Evolutionary conservation across 129 eudicot species (phyloP).

Genomic region (Mikania micrantha): DNA sequence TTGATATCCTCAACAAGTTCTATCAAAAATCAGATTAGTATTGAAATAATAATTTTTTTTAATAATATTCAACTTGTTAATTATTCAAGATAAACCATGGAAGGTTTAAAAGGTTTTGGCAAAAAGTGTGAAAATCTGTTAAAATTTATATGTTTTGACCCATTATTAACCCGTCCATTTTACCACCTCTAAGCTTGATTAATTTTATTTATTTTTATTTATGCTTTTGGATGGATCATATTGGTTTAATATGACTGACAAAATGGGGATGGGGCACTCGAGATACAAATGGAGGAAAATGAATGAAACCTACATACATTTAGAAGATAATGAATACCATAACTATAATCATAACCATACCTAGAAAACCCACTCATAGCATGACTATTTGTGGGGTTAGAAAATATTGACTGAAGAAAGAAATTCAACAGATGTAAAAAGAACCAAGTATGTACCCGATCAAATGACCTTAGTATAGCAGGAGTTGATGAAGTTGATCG

Average conservation of each 20-base stretch:
- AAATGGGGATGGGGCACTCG: neutral
- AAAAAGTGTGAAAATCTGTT: no score
- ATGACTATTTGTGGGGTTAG: no score
- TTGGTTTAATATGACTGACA: neutral
- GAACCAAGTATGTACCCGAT: slow-evolving; percentile 46
- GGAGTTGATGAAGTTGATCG: slow-evolving; percentile 63
- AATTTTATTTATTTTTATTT: neutral
- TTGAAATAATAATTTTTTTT: neutral
- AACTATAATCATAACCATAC: no score
- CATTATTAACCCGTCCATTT: neutral
- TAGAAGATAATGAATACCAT: no score
- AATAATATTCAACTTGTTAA: neutral
- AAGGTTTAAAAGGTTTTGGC: neutral
- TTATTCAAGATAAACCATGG: neutral
- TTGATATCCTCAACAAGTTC: neutral
- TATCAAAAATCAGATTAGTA: neutral
- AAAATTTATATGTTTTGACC: neutral
- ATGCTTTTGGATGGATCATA: neutral
- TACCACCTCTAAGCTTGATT: neutral
- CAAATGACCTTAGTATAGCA: slow-evolving; percentile 49
- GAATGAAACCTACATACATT: neutral
- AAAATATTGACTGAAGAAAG: neutral
- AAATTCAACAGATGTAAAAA: neutral
- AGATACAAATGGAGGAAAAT: neutral
- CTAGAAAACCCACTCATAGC: no score